A percentile compares a stretch with the other conserved stretches of the same genome.
These are phyloP conservation scores for Penicillium brasilianum DNA, from an alignment of 2,329 filamentous ascomycete species.

Conservation along the genomic window DNA sequence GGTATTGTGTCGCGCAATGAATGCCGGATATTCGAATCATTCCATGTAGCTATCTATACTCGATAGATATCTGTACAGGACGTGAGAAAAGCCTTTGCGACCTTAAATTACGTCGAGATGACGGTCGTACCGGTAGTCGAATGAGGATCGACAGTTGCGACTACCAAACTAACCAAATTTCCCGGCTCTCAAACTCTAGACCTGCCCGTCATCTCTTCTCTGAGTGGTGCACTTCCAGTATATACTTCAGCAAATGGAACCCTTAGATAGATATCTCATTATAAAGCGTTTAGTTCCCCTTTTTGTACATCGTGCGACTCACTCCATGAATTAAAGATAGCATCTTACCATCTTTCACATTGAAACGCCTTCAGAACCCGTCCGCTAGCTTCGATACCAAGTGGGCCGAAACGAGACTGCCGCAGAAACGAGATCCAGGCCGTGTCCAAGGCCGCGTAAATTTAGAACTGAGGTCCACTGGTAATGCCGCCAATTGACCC, in stretches of 20 bases:
- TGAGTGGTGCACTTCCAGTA: too few species aligned
- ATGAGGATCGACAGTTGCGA: conserved; percentile 19
- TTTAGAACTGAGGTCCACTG: conserved; percentile 19
- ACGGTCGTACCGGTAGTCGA: conserved; percentile 8
- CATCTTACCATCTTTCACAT: not conserved
- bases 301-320: not conserved
- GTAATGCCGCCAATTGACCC: not conserved
- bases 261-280: too few species aligned
- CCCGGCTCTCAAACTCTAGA: conserved; percentile 2
- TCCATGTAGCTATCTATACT: not conserved
- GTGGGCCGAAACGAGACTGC: conserved; percentile 14
- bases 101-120: conserved; percentile 7
- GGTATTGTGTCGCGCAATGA: not conserved
- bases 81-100: not conserved
- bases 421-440: conserved; percentile 12
- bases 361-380: not conserved
- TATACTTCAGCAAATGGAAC: not conserved
- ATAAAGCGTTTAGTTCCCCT: not conserved
- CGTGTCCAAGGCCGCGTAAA: conserved; percentile 14
- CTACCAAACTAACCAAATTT: conserved; percentile 11
- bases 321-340: not conserved
- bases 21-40: not conserved
- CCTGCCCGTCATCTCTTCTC: not conserved
- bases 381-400: conserved; percentile 4
- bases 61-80: not conserved